Percentiles rank a stretch among this genome's conserved stretches.
These are phyloP conservation scores for Sordariomycetes sp. DNA, from an alignment of 2,329 filamentous ascomycete genomes.

Conservation along the genomic window DNA sequence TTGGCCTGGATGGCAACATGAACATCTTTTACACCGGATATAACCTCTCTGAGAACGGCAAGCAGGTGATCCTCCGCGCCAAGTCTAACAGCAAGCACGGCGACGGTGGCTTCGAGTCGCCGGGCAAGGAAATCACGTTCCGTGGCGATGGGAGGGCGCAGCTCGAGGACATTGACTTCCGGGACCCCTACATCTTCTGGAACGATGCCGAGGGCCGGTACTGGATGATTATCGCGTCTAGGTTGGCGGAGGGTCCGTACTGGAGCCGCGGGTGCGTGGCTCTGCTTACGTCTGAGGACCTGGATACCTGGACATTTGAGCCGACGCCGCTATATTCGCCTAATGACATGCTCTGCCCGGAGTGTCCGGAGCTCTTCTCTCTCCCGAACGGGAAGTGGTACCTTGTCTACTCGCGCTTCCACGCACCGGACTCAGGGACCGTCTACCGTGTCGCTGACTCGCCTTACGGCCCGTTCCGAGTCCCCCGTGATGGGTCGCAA, in stretches of 20 bases:
- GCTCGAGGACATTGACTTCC: slow-evolving; percentile 20
- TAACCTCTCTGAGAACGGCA: slow-evolving; percentile 14
- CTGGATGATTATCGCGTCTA: slow-evolving; percentile 22
- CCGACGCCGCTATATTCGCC: slow-evolving; percentile 18
- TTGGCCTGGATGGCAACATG: slow-evolving; percentile 17
- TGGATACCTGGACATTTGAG: slow-evolving; percentile 16
- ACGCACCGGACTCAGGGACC: slow-evolving; percentile 19
- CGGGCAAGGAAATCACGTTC: slow-evolving; percentile 10
- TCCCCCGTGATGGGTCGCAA: slow-evolving; percentile 18
- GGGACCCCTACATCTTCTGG: slow-evolving; percentile 20
- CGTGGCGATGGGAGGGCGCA: slow-evolving; percentile 10
- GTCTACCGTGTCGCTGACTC: slow-evolving; percentile 20
- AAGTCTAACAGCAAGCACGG: slow-evolving; percentile 14
- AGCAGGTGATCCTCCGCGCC: slow-evolving; percentile 18
- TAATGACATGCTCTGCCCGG: slow-evolving; percentile 20
- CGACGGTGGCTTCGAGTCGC: slow-evolving; percentile 11
- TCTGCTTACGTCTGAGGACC: slow-evolving; percentile 18
- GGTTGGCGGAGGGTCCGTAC: slow-evolving; percentile 16
- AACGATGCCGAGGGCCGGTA: slow-evolving; percentile 15
- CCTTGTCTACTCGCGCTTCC: slow-evolving; percentile 18
- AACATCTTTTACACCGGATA: slow-evolving; percentile 23
- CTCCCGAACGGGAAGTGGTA: slow-evolving; percentile 21
- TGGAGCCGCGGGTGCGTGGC: slow-evolving; percentile 22
- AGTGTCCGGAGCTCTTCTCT: slow-evolving; percentile 21
- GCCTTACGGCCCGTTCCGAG: slow-evolving; percentile 19